phyloP scores from a whole-genome alignment of 805 yeast genomes.

The Monosporozyma servazzii region DNA sequence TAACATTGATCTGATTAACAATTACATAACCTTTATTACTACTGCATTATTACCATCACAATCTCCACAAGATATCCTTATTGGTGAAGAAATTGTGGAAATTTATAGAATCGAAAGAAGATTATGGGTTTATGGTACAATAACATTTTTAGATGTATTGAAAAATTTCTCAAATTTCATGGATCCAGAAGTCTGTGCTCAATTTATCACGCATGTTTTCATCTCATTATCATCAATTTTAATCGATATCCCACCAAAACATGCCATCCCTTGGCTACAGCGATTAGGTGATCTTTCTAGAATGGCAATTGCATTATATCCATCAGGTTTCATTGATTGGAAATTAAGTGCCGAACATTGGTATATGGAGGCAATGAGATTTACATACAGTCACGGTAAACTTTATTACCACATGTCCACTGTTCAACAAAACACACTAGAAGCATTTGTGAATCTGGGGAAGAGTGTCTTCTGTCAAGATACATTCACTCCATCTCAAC shows the following conservation, averaged over 20 bases:
- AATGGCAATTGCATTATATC: constrained; percentile 80
- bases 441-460: constrained; percentile 72
- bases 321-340: constrained; percentile 79
- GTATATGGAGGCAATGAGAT: constrained; percentile 66
- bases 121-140: constrained; percentile 81
- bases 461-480: constrained; percentile 72
- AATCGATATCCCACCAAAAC: constrained; percentile 30
- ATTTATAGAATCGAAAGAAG: constrained; percentile 70
- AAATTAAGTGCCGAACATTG: constrained; percentile 73
- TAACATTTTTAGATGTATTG: constrained; percentile 67
- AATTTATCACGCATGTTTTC: constrained; percentile 66
- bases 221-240: constrained; percentile 38
- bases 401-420: constrained; percentile 82
- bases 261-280: constrained; percentile 56
- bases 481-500: constrained; percentile 76
- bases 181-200: constrained; percentile 70
- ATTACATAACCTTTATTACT: constrained; percentile 61
- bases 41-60: constrained; percentile 67
- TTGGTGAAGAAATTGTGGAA: constrained; percentile 66
- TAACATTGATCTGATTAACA: constrained; percentile 55
- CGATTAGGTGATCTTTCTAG: constrained; percentile 77
- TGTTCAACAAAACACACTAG: constrained; percentile 61
- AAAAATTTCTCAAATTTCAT: constrained; percentile 66
- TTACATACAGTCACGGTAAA: constrained; percentile 77
- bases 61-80: constrained; percentile 33